These are phyloP conservation scores for Trichoderma sp. DNA, from an alignment of 2,329 filamentous ascomycete genomes.

Conservation along the genomic window DNA sequence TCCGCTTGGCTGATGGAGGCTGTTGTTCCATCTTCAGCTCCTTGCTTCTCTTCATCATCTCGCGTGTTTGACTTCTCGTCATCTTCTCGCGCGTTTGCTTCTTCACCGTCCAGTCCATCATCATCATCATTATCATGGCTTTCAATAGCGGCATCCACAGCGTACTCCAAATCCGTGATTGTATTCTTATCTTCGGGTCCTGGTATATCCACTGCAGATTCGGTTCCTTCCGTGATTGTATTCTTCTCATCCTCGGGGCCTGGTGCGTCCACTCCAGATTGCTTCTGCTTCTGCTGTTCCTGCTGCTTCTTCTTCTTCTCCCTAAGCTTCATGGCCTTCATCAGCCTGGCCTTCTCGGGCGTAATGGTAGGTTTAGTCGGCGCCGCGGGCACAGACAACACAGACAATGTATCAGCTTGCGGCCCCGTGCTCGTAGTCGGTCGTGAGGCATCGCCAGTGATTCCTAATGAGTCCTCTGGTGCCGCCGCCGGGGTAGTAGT, in stretches of 20 bases:
- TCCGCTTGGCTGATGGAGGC: constrained; percentile 48
- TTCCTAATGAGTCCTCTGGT: constrained; percentile 32
- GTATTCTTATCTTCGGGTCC: constrained; percentile 16
- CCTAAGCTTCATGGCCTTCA: constrained; percentile 89
- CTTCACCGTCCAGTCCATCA: constrained; percentile 13
- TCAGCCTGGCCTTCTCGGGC: constrained; percentile 84
- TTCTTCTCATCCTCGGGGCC: too few species aligned
- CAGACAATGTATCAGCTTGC: constrained; percentile 39
- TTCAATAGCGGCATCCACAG: constrained; percentile 17
- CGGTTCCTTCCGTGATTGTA: background rate
- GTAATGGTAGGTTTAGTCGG: constrained; percentile 58
- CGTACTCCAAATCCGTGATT: constrained; percentile 20
- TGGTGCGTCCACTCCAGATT: background rate
- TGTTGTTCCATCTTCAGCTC: constrained; percentile 29
- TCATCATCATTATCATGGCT: constrained; percentile 1
- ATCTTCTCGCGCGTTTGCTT: background rate
- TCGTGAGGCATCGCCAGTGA: constrained; percentile 28
- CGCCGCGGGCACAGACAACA: constrained; percentile 38
- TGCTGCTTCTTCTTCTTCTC: constrained; percentile 64
- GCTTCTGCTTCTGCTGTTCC: background rate
- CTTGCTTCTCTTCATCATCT: constrained; percentile 18
- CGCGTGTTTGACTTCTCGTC: background rate
- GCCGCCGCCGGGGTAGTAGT: constrained; percentile 33
- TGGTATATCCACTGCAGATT: constrained; percentile 22
- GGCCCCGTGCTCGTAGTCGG: constrained; percentile 47